Evolutionary conservation across 106 monocot genomes (phyloP), one percentile per base, ranked within the genome.

Genomic region (Dioscorea alata): DNA sequence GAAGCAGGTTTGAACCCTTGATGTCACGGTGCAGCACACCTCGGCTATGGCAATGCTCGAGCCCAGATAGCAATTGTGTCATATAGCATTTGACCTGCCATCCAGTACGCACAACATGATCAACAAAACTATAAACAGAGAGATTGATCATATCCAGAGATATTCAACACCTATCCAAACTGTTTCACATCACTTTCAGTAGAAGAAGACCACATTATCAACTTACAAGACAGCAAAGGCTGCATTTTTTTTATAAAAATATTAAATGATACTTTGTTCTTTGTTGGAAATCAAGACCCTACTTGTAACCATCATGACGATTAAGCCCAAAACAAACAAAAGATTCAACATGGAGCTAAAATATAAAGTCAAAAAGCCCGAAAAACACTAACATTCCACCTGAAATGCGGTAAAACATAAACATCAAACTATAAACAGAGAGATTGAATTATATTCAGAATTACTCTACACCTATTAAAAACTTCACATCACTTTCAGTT

Each of bases 1-100:
- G 61, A 35, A 88, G 80, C 48, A 88, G 61, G 63, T 88, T 88
- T 33, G 88, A 84, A 50, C 81, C 71, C 75, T 88, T 88, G 24
- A 88, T 83, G 58, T 88, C 88, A 0, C 84, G 80, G 65, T 88
- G 88, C 24, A 88, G 33, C 50, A 88, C 75, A 23, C 84, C 84
- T 35, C 60, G 64, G 23, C 61, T 54, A 54, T 88, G 88, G 33
- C 88, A 84, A 48, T 88, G 88, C 56, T 84, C 83, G 17, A 88
- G 84, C 13, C 88, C 88, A 15, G 80, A 69, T 18, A 88, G 78
- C 25, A 88, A 66, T 53, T 88, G 88, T 57, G 73, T 81, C 88
- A 88, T 84, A 25, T 88, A 88, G 66, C 81, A 88, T 42, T 88
- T 88, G 8, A 87, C 68, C 87, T 87, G 69, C 6, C 6, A 28